Percentiles rank a stretch among this genome's conserved stretches.
Conservation (phyloP, 495 filamentous ascomycete genomes). For the Lepidopterella palustris region DNA sequence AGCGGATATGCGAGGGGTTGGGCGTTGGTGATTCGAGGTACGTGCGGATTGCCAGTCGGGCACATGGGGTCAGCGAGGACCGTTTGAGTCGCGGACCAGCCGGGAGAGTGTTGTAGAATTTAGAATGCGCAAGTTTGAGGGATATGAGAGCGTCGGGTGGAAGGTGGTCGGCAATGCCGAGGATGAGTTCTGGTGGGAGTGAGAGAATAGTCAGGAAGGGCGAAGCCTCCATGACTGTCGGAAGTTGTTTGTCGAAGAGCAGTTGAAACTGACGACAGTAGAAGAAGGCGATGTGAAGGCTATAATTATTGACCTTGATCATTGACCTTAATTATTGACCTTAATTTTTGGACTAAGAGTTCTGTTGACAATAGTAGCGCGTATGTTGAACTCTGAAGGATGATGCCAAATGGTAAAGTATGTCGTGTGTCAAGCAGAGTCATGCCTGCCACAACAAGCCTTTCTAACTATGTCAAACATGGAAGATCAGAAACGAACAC, state of each 20-base stretch:
- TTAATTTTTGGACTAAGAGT: too few relatives aligned
- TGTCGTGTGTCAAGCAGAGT: too few relatives aligned
- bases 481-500: neutral
- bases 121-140: constrained; percentile 14
- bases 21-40: constrained; percentile 8
- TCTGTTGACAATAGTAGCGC: too few relatives aligned
- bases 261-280: neutral
- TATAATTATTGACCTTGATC: too few relatives aligned
- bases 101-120: constrained; percentile 5
- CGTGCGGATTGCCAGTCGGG: constrained; percentile 17
- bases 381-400: too few relatives aligned
- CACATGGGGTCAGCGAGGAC: neutral
- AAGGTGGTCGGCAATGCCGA: constrained; percentile 19
- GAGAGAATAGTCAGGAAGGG: neutral
- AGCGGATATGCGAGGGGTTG: constrained; percentile 11
- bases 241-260: neutral
- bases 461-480: neutral
- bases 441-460: too few relatives aligned
- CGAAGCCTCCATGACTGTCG: neutral
- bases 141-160: constrained; percentile 16
- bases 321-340: too few relatives aligned
- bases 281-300: too few relatives aligned
- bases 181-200: constrained; percentile 23
- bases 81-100: neutral
- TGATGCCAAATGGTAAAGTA: too few relatives aligned